Percentiles rank a stretch among this genome's conserved stretches.
Evolutionary conservation across 2,329 filamentous ascomycete genomes (phyloP).

Genomic region (Trichoderma pleuroti): DNA sequence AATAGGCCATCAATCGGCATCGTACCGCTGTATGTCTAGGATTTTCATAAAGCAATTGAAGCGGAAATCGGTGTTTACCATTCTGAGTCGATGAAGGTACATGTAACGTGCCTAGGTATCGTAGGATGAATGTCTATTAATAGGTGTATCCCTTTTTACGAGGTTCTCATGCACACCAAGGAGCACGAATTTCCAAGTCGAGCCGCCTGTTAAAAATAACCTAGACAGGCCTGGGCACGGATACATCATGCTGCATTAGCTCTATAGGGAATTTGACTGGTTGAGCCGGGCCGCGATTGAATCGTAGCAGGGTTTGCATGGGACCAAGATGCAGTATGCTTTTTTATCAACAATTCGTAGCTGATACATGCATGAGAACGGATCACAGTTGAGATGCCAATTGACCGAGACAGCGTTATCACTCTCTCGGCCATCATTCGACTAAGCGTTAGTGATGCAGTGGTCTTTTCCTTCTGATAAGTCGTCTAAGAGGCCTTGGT

Average conservation of each 20-base stretch:
- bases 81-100: background rate
- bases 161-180: background rate
- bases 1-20: background rate
- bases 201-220: background rate
- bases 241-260: background rate
- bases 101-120: background rate
- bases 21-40: background rate
- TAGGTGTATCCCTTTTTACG: background rate
- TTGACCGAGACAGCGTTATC: background rate
- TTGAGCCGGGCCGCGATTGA: background rate
- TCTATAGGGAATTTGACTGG: background rate
- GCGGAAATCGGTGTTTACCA: background rate
- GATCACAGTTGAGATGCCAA: background rate
- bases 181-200: background rate
- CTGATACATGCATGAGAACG: background rate
- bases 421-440: background rate
- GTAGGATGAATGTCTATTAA: background rate
- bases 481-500: too few species aligned
- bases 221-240: background rate
- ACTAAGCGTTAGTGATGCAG: background rate
- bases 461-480: too few species aligned
- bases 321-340: background rate
- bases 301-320: background rate
- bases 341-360: background rate
- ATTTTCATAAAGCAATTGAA: background rate